These are phyloP conservation scores for Cryptococcus sp. DNA, from an alignment of 1,284 basidiomycete species.

Conservation along the genomic window DNA sequence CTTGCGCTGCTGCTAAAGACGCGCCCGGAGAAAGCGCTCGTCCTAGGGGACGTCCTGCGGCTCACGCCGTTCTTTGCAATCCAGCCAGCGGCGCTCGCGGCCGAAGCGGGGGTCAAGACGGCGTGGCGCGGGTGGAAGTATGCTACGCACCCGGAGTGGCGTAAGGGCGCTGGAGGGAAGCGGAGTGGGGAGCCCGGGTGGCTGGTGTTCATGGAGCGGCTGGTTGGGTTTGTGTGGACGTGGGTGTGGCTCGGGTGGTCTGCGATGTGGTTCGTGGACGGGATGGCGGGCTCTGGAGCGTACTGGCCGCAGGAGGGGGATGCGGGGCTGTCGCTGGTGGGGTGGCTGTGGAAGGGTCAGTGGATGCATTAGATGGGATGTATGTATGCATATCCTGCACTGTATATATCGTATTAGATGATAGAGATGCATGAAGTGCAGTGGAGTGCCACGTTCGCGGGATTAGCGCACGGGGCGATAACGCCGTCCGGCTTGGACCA, in stretches of 20 bases:
- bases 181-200: constrained; percentile 15
- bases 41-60: constrained; percentile 14
- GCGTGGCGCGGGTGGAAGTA: constrained; percentile 27
- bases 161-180: constrained; percentile 1
- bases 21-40: not conserved
- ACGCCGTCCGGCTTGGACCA: too few species aligned
- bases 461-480: too few species aligned
- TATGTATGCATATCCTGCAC: not conserved
- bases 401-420: not conserved
- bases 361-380: constrained; percentile 21
- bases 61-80: constrained; percentile 40
- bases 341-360: constrained; percentile 26
- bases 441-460: not conserved
- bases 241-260: constrained; percentile 45
- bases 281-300: constrained; percentile 26
- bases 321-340: constrained; percentile 17
- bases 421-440: not conserved
- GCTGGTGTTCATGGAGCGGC: constrained; percentile 28
- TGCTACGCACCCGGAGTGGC: constrained; percentile 6
- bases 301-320: constrained; percentile 19
- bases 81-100: constrained; percentile 38
- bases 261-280: constrained; percentile 37
- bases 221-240: constrained; percentile 37
- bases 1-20: constrained; percentile 24
- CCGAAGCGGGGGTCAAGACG: constrained; percentile 35